Base-by-base conservation (phyloP, 2,329 filamentous ascomycete species). In the Fonsecaea erecta region DNA sequence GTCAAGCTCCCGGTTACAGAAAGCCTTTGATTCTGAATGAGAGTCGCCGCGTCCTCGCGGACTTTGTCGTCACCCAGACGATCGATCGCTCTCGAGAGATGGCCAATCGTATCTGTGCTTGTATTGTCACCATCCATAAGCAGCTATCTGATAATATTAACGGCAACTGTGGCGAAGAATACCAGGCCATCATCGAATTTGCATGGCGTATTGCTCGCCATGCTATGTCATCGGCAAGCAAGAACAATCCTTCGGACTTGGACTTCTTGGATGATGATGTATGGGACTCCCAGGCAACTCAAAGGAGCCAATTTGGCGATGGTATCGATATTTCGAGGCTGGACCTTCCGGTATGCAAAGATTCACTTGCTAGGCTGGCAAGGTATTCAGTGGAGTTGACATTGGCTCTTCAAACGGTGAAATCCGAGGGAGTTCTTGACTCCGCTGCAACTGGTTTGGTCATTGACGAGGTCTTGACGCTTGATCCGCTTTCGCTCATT, bases 401-500 rank as follows among this genome's bases (percentile, higher is more conserved):
- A 6, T 62, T 46, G 14, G 62, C 62, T 35, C 48, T 67, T 16
- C 64, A 66, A 52, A 43, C 26, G 14, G 55, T 69, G 5, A 65
- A 64, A 46, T 67, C 64, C 3, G 18, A 55, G 16, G 35, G 60
- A 34, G 24, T 60, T 6, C 52, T 67, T 34, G 62, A 67, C 37
- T 63, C 64, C 34, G 52, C 59, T 14, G 43, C 60, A 18, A 40
- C 64, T 18, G 54, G 64, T 32, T 11, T 46, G 8, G 43, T 70
- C 28, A 43, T 67, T 30, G 60, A 69, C 28, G 60, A 70, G 48
- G 60, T 70, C 7, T n/a, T 72, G 7, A 12, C 18, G 1, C 61
- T 72, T 35, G 63, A 66, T 40, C 28, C 66, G 18, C 18, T 60
- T 11, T 59, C 46, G 7, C 61, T 72, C 11, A 43, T 72, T 21